Percentiles rank a stretch among this genome's conserved stretches.
Conservation (phyloP, 164 flowering plant species). For the Amborella trichopoda region DNA sequence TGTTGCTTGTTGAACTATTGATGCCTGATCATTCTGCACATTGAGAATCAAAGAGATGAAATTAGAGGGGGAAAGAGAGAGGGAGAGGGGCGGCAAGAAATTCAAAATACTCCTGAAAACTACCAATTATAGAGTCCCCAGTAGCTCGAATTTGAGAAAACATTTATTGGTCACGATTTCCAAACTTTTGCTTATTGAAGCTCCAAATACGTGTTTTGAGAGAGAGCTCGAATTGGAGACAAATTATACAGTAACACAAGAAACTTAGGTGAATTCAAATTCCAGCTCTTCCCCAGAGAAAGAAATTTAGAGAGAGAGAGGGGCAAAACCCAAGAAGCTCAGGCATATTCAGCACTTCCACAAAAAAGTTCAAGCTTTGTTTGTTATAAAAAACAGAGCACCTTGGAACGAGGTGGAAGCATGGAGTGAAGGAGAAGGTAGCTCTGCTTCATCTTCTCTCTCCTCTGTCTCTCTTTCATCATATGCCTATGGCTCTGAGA, state of each 20-base stretch:
- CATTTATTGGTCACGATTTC: not conserved
- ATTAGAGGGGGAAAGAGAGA: too few species aligned
- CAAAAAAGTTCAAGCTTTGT: too few species aligned
- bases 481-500: conserved; percentile 25
- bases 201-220: not conserved
- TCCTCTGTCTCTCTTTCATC: conserved; percentile 49
- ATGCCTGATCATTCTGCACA: conserved; percentile 32
- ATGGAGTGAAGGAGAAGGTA: conserved; percentile 27
- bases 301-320: not conserved
- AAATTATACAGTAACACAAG: not conserved
- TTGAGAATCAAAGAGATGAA: too few species aligned
- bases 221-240: not conserved
- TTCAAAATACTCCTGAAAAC: not conserved
- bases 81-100: not conserved
- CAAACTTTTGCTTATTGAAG: not conserved
- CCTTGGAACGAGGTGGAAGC: conserved; percentile 46
- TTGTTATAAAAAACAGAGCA: conserved; percentile 2
- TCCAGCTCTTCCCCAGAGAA: not conserved
- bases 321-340: too few species aligned
- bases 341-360: too few species aligned
- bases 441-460: conserved; percentile 30
- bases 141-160: not conserved
- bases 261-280: not conserved
- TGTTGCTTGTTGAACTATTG: conserved; percentile 23
- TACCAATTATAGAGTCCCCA: not conserved